Base-by-base conservation (phyloP, 331 rosid genomes). In the Dryas integrifolia region DNA sequence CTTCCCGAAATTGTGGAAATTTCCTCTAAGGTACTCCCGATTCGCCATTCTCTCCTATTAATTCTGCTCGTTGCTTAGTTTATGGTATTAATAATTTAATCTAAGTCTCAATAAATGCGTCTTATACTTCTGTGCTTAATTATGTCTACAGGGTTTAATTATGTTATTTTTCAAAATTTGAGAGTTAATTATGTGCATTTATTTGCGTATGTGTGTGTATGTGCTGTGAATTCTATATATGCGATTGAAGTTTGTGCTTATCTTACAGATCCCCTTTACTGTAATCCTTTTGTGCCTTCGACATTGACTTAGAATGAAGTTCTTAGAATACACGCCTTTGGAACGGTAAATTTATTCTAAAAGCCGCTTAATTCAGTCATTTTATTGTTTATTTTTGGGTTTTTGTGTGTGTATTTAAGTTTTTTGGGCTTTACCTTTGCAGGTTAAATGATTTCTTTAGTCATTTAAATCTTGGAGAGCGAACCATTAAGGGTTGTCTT, bases 381-480 rank as follows among this genome's bases (percentile, higher is more conserved):
- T 72, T 48, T 58, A 30, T n/a, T 65, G 26, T 30, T 11, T 66
- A 38, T 52, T 7, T 51, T 6, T 24, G 40, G 46, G 13, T 57
- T 46, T n/a, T 13, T 16, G 50, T 58, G 69, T 14, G 21, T 45
- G 0, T 30, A 39, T 8, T 41, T 21, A 57, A 24, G 47, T 68
- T 74, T 45, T 65, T 73, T 56, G 69, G 75, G 59, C 38, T 5
- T 40, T 44, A 26, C 30, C 48, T 73, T 75, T 51, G 72, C 78
- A 91, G 97, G 74, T 81, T 91, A 78, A 91, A 88, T 73, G 89
- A 79, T 76, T 95, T 91, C 79, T 81, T 89, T 65, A 73, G 84
- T 79, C 76, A 81, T 88, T 82, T 95, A 75, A 85, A 95, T 83
- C 83, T 95, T 77, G 98, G 98, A 76, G 98, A 88, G 75, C 89